Evolutionary conservation across 768 basidiomycete species (phyloP), one percentile per base, ranked within the genome.

Genomic region (Lentinula lateritia): DNA sequence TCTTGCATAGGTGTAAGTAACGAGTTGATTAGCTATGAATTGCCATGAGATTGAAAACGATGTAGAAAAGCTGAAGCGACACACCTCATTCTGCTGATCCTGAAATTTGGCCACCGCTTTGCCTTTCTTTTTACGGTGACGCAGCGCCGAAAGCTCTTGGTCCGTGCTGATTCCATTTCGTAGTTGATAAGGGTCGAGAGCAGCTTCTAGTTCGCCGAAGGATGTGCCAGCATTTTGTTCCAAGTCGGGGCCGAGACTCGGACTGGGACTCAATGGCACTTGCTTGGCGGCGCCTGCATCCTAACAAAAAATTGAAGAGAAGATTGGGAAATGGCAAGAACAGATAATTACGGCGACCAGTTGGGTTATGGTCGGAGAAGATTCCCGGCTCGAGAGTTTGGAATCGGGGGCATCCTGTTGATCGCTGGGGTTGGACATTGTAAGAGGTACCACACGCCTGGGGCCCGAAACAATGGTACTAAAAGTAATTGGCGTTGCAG

Each of bases 1-100:
- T 89, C 87, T 39, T 93, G 90, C 84, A 98, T 89, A 0, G 94
- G 84, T 73, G 96, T 97, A 38, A 98, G 81, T 63, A 98, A 74
- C n/a, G 85, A 82, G n/a, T 75, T 70, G 64, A 98, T 96, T 62
- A 95, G 88, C 90, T 96, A 67, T 41, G 34, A n/a, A 52, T 50
- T 52, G 50, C 55, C 54, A 54, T 62, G 48, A 63, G 50, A 41
- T 9, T 55, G 46, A 39, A 12, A 52, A 61, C 54, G 32, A 23
- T 5, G 41, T 20, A 28, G 16, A 34, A 59, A 34, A 50, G 38
- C 18, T 42, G 23, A 12, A 35, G 36, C 41, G 66, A 68, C 83
- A 41, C 52, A 89, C 92, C 64, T 84, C 74, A 76, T 94, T 94
- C 71, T 94, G 90, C 63, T 76, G 82, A 48, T 78, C 72, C 56